phyloP scores from a whole-genome alignment of 2,329 filamentous ascomycete genomes.

The Aspergillus carbonarius region DNA sequence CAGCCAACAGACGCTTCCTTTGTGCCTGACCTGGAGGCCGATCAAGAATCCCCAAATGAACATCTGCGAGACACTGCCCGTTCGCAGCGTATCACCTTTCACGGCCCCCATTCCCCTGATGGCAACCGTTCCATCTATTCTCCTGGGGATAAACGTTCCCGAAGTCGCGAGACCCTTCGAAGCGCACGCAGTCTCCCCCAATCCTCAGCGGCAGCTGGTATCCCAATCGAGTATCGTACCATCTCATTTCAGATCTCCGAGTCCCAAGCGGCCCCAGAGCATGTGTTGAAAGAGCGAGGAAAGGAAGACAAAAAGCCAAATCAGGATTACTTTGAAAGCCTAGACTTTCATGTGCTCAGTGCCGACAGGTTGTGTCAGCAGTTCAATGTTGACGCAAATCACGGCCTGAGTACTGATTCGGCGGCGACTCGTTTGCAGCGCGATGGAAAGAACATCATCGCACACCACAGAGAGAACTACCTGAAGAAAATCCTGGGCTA shows the following conservation, averaged over 20 bases:
- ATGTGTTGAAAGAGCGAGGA: conserved; percentile 19
- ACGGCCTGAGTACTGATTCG: conserved; percentile 62
- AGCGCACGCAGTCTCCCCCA: conserved; percentile 3
- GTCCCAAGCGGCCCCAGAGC: conserved; percentile 34
- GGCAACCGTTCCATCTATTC: conserved; percentile 1
- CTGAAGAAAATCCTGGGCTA: conserved; percentile 63
- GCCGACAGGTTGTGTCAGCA: conserved; percentile 59
- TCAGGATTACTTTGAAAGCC: conserved; percentile 56
- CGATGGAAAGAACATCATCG: conserved; percentile 68
- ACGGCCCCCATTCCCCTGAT: neutral
- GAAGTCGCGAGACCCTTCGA: conserved; percentile 12
- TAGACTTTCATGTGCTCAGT: conserved; percentile 67
- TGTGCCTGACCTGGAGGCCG: neutral
- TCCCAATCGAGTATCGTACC: conserved; percentile 40
- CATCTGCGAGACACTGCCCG: neutral
- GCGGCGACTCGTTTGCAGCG: conserved; percentile 57
- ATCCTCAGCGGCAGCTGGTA: conserved; percentile 17
- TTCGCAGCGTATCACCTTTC: neutral
- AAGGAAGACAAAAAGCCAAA: conserved; percentile 32
- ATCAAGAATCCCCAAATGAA: neutral
- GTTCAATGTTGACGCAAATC: conserved; percentile 56
- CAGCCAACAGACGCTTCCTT: neutral
- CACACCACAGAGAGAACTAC: conserved; percentile 63
- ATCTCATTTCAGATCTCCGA: conserved; percentile 42
- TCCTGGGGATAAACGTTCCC: conserved; percentile 8